Conservation (phyloP, 768 basidiomycete species). For the Tephrocybe rancida region DNA sequence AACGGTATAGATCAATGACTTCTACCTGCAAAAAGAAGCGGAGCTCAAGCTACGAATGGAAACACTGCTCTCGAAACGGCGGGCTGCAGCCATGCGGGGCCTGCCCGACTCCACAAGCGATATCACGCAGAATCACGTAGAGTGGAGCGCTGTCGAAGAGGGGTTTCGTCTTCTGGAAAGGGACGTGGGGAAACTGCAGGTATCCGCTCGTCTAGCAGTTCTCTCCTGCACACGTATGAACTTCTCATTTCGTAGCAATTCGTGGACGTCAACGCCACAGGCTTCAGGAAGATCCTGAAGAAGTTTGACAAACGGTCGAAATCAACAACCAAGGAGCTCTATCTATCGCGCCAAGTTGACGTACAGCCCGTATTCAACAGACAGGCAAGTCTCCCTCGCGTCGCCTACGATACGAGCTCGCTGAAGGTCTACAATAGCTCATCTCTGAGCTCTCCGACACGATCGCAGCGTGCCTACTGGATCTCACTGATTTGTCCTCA, state of each 20-base stretch:
- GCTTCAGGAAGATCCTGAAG: conserved; percentile 96
- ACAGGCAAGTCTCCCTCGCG: conserved; percentile 58
- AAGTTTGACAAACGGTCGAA: conserved; percentile 98
- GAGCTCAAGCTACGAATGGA: conserved; percentile 91
- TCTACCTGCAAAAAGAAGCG: conserved; percentile 97
- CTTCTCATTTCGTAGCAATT: conserved; percentile 69
- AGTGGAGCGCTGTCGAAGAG: conserved; percentile 96
- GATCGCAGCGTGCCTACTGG: conserved; percentile 80
- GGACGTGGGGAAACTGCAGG: conserved; percentile 94
- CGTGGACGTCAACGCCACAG: conserved; percentile 95
- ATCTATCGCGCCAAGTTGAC: conserved; percentile 94
- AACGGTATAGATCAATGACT: conserved; percentile 83
- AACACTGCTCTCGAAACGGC: conserved; percentile 90
- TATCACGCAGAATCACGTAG: conserved; percentile 67
- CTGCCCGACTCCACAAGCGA: conserved; percentile 70
- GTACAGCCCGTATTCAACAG: conserved; percentile 98
- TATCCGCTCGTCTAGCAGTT: conserved; percentile 31
- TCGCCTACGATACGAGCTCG: neutral
- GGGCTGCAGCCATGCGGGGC: conserved; percentile 75
- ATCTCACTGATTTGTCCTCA: conserved; percentile 74
- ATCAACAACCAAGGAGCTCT: conserved; percentile 94
- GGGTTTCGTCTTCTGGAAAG: conserved; percentile 93
- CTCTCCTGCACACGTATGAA: conserved; percentile 22
- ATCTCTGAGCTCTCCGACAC: conserved; percentile 95
- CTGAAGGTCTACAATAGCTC: conserved; percentile 52